Evolutionary conservation across 1,284 basidiomycete genomes (phyloP), one percentile per base, ranked within the genome.

Genomic region (Ceratobasidium sp.): DNA sequence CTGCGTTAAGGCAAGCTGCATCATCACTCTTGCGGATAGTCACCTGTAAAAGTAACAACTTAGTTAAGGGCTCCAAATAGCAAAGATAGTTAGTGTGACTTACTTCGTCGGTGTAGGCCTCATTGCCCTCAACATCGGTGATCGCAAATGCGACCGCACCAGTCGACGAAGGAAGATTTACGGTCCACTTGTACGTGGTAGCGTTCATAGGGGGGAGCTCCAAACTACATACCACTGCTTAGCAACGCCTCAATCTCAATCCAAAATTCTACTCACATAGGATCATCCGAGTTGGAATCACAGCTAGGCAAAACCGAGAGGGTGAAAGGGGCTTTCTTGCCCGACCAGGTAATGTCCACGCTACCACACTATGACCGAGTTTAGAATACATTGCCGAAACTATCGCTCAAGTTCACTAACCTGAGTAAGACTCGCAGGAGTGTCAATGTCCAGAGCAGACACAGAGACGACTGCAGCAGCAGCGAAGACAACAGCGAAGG

Each of bases 21-120:
- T 62, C 41, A 9, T 62, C 56, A 33, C 57, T 62, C 47, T 53
- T 62, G 45, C 57, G 41, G 33, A 72, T 72, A 51, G 44, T 48
- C 17, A 72, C 48, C 69, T 72, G 50, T 33, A 62, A 60, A 41
- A 15, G 33, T 11, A 15, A 36, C 44, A 31, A n/a, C 36, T 41
- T 41, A 41, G 36, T 41, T 41, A 11, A 41, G 36, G 11, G 36
- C 36, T 41, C 36, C 36, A 11, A 41, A 41, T 41, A 11, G 36
- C 36, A 41, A 41, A 48, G 6, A 11, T 24, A 44, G 31, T 2
- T 41, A 56, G 4, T 15, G 14, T 9, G 31, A 14, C 69, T 1
- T 44, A 62, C 69, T 47, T 72, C 69, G 47, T 72, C 69, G 31
- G 69, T 72, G n/a, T 62, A 72, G 1, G 69, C 69, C 33, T 72